Evolutionary conservation across 768 basidiomycete genomes (phyloP), one percentile per base, ranked within the genome.

Genomic region (Lentinus brumalis): DNA sequence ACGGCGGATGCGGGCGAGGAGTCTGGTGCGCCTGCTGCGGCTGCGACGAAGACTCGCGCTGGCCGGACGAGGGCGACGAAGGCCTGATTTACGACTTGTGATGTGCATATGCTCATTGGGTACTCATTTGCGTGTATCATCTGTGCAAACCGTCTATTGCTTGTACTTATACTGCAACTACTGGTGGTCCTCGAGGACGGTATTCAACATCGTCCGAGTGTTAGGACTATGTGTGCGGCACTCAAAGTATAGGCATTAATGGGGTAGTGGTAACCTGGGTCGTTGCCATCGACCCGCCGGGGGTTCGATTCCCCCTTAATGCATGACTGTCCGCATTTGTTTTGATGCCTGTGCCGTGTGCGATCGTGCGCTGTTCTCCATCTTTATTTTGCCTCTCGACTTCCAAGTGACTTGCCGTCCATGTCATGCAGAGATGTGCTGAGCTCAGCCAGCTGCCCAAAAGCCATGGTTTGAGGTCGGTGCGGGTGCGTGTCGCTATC

Each of bases 221-320:
- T 1, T 26, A 26, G 21, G 21, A 26, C 21, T 26, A 26, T 26
- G 21, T 26, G 21, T 26, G 35, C 3, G 1, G 35, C 35, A 7
- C 1, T 7, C 1, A 11, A 7, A 2, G 35, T 7, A 11, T 1
- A 35, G 11, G 35, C 35, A 71, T 67, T 72, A 72, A 72, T 72
- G 71, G 71, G 71, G 71, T 72, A 72, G 71, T 72, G 71, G 71
- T 72, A 72, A 72, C 71, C 71, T 72, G 71, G 71, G 71, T 72
- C 71, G 71, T 72, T 72, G 71, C 71, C 71, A 72, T 73, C 86
- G 87, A 88, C 86, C 87, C 87, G 87, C 87, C 87, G 87, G 86
- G 86, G 86, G 87, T 89, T 89, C 86, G 86, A 89, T 89, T 88
- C 87, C 86, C 87, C 63, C 86, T 88, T 88, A 86, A 87, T 88